Percentiles rank a stretch among this genome's conserved stretches.
Conservation (phyloP, 345 rosid genomes). For the Trapa incisa region DNA sequence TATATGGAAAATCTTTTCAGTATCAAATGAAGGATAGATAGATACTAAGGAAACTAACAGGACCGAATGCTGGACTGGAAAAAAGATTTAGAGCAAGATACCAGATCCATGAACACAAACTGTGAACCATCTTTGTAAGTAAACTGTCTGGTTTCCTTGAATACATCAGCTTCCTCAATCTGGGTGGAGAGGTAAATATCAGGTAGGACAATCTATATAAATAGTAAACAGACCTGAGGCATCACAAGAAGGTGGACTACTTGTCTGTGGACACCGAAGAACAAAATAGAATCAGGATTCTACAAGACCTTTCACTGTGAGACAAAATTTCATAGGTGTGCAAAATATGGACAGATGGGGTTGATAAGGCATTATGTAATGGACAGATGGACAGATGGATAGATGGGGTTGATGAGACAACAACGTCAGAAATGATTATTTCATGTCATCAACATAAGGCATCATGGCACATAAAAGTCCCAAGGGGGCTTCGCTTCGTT, state of each 20-base stretch:
- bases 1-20: neutral
- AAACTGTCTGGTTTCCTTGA: constrained; percentile 83
- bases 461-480: neutral
- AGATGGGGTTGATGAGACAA: neutral
- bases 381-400: too few species aligned
- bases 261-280: too few species aligned
- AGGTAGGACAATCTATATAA: neutral
- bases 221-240: neutral
- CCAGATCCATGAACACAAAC: constrained; percentile 93
- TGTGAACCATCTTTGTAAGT: constrained; percentile 80
- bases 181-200: constrained; percentile 18
- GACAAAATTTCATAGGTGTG: neutral
- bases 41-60: neutral
- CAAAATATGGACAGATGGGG: neutral
- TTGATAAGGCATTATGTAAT: too few species aligned
- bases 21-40: neutral
- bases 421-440: neutral
- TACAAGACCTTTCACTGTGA: neutral
- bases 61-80: neutral
- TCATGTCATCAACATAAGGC: neutral
- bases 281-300: too few species aligned
- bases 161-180: constrained; percentile 73
- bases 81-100: constrained; percentile 11
- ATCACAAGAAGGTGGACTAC: neutral
- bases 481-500: neutral